Base-by-base conservation (phyloP, 169 alveolate species). In the Cryptosporidium bovis region DNA sequence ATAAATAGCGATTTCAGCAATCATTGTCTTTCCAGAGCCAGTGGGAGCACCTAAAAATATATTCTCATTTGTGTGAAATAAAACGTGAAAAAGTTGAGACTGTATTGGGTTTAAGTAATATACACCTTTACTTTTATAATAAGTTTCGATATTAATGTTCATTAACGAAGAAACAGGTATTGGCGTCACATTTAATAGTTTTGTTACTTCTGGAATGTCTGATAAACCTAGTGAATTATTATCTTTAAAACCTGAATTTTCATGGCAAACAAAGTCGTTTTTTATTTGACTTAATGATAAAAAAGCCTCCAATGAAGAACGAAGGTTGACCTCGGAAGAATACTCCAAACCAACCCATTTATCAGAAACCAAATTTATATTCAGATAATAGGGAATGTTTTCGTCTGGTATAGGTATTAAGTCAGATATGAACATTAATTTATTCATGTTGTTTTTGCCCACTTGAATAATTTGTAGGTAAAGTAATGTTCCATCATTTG, bases 41-140 rank as follows among this genome's bases (percentile, higher is more conserved):
- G 99, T 99, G 0, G 99, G 99, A n/a, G 99, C 99, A 18, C 99
- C 99, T 24, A 98, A 94, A 51, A 99, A 94, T 31, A 97, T 93
- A 90, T 98, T 99, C 91, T 96, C 97, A 84, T 98, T 99, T 8
- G 98, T 95, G 91, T 96, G 95, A 92, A 93, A 97, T 15, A 96
- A 92, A n/a, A 97, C 90, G 89, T 96, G 98, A 93, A 97, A 97
- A n/a, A 98, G 95, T 89, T 97, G 97, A 34, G 99, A 96, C 90
- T 98, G 98, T 34, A 97, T 92, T 2, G 99, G 99, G 83, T 98
- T 98, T 90, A 98, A 96, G 89, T 93, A 96, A 66, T 92, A 92
- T 85, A 96, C 93, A 40, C 92, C 90, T 85, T 95, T 96, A 8
- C 94, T 68, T 62, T 84, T 50, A 68, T 67, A 82, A 50, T 82